These are phyloP conservation scores for Abelmoschus esculentus DNA, from an alignment of 345 rosid genomes.

Conservation along the genomic window DNA sequence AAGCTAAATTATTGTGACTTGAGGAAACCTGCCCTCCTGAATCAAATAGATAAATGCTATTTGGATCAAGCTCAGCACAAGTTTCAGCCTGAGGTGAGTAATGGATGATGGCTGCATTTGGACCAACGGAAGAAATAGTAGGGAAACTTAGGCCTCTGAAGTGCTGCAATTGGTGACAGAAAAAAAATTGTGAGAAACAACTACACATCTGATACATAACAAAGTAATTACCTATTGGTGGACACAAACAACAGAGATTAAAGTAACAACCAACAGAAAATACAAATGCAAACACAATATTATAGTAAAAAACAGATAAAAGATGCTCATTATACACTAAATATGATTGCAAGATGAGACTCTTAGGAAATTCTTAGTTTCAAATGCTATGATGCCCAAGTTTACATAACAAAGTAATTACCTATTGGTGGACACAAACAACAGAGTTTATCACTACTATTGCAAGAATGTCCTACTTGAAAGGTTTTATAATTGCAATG, in stretches of 20 bases:
- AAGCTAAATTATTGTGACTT: background rate
- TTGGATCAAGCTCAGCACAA: slow-evolving; percentile 81
- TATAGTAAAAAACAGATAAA: background rate
- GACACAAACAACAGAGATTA: too few relatives aligned
- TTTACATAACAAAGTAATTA: background rate
- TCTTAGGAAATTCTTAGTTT: background rate
- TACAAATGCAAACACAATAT: background rate
- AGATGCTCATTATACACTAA: background rate
- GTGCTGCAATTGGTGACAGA: slow-evolving; percentile 43
- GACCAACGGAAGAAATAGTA: slow-evolving; percentile 90
- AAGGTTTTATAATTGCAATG: background rate
- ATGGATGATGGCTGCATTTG: slow-evolving; percentile 91
- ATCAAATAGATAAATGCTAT: slow-evolving; percentile 80
- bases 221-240: too few relatives aligned
- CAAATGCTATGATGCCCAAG: background rate
- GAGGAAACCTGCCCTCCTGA: slow-evolving; percentile 91
- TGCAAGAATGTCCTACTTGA: background rate
- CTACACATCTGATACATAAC: too few relatives aligned
- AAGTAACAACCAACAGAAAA: too few relatives aligned
- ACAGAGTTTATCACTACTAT: background rate
- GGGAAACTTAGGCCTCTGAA: slow-evolving; percentile 96
- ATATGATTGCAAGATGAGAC: background rate
- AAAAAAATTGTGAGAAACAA: background rate
- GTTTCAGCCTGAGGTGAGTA: slow-evolving; percentile 63
- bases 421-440: background rate